phyloP scores from a whole-genome alignment of 129 eudicot genomes.

The Tagetes erecta region DNA sequence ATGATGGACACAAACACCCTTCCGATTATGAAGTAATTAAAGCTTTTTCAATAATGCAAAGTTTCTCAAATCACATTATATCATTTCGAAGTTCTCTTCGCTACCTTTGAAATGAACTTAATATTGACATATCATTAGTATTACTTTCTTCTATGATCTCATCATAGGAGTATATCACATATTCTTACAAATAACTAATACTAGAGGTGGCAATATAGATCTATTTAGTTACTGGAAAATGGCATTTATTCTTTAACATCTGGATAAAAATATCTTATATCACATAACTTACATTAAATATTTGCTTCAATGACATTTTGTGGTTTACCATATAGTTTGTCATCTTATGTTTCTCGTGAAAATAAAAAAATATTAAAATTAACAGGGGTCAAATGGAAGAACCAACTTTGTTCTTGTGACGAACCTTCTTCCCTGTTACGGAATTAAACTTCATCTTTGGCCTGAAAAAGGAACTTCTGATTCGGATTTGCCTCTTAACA shows the following conservation, averaged over 20 bases:
- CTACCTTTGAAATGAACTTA: background rate
- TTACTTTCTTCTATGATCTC: background rate
- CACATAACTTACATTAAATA: background rate
- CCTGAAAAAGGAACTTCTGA: constrained; percentile 69
- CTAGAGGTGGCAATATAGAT: background rate
- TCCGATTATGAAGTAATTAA: background rate
- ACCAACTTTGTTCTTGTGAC: constrained; percentile 84
- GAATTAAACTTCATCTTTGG: constrained; percentile 96
- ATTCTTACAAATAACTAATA: background rate
- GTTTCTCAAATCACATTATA: background rate
- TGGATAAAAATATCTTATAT: constrained; percentile 13
- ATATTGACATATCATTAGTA: background rate
- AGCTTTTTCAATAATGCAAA: background rate
- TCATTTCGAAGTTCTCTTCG: background rate
- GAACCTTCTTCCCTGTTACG: constrained; percentile 93
- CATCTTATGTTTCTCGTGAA: constrained; percentile 6
- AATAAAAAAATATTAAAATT: background rate
- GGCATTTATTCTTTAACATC: background rate
- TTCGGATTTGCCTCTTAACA: constrained; percentile 50
- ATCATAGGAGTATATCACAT: background rate
- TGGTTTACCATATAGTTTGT: constrained; percentile 14
- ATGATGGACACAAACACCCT: background rate
- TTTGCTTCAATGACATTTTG: constrained; percentile 1
- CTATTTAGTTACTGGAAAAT: background rate
- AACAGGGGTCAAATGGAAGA: constrained; percentile 79